phyloP scores from a whole-genome alignment of 257 asterid genomes.

The Lycium ferocissimum region DNA sequence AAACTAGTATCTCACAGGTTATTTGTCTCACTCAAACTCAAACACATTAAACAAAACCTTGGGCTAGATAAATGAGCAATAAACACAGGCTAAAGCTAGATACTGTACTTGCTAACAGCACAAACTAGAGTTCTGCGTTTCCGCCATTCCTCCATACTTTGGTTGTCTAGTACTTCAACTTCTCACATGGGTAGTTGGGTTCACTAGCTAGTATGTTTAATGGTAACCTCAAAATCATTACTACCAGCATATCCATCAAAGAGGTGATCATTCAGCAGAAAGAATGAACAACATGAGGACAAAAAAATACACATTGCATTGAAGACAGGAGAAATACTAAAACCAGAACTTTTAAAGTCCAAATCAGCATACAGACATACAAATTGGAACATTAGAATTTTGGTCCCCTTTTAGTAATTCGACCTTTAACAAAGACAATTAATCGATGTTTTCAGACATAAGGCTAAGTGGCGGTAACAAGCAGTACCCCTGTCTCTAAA shows the following conservation, averaged over 20 bases:
- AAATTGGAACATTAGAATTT: neutral
- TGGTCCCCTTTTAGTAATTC: too few relatives aligned
- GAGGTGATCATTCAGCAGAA: neutral
- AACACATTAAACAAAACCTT: neutral
- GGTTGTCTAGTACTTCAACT: neutral
- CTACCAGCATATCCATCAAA: neutral
- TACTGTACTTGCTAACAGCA: neutral
- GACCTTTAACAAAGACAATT: neutral
- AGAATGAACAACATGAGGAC: neutral
- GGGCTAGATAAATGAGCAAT: neutral
- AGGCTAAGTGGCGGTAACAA: neutral
- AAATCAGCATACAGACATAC: neutral
- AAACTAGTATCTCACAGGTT: neutral
- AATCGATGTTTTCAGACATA: neutral
- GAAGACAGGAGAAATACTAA: constrained; percentile 19
- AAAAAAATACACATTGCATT: neutral
- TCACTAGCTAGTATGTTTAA: neutral
- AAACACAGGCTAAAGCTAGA: neutral
- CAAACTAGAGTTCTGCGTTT: neutral
- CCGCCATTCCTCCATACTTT: neutral
- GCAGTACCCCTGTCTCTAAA: neutral
- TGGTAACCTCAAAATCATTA: neutral
- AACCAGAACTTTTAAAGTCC: neutral
- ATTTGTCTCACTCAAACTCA: neutral
- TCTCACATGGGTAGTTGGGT: neutral